These are phyloP conservation scores for Aleurites moluccanus DNA, from an alignment of 441 rosid genomes.

Conservation along the genomic window DNA sequence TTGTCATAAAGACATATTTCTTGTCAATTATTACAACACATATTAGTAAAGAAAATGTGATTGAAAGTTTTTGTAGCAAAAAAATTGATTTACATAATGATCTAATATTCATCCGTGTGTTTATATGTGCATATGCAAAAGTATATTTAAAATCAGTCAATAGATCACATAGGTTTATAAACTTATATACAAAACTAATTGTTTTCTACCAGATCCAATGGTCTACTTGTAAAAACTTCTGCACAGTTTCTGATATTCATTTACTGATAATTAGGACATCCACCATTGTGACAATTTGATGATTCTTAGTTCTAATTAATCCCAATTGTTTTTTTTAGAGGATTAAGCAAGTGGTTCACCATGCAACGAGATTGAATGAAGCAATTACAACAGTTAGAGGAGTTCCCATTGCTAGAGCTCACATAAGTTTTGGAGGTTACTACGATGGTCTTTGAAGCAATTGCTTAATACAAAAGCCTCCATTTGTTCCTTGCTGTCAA, in stretches of 20 bases:
- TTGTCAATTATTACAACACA: neutral
- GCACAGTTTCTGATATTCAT: too few species aligned
- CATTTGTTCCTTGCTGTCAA: neutral
- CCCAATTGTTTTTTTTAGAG: conserved; percentile 42
- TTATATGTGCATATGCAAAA: neutral
- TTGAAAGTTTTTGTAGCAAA: neutral
- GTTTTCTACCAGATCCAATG: too few species aligned
- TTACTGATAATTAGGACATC: neutral
- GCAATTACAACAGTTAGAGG: conserved; percentile 69
- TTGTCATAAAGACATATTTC: neutral
- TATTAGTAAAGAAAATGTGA: neutral
- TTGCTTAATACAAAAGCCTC: conserved; percentile 5
- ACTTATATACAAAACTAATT: neutral
- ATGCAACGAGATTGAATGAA: conserved; percentile 63
- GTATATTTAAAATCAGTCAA: too few species aligned
- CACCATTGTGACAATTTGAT: neutral
- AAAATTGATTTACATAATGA: neutral
- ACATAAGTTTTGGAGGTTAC: conserved; percentile 71
- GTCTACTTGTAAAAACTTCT: too few species aligned
- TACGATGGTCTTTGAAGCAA: conserved; percentile 52
- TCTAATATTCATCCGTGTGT: neutral
- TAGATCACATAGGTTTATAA: too few species aligned
- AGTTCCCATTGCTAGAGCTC: conserved; percentile 67
- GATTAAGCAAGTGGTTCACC: conserved; percentile 65
- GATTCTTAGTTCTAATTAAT: conserved; percentile 6